These are phyloP conservation scores for Plasmopara muralis DNA, from an alignment of 352 stramenopile species.

Conservation along the genomic window DNA sequence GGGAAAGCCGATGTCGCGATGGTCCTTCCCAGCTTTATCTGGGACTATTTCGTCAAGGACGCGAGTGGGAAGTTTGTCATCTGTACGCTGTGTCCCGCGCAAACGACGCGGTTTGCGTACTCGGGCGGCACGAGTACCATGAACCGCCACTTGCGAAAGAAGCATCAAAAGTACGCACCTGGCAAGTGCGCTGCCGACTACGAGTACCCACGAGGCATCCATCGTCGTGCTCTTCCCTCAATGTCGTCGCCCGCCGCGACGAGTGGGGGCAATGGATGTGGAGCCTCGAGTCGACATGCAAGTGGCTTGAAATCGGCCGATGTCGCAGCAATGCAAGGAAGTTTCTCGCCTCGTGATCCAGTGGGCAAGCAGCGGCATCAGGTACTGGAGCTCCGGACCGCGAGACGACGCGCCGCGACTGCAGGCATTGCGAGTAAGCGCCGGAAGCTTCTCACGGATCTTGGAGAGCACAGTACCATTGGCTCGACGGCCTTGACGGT, in stretches of 20 bases:
- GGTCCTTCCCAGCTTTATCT: constrained; percentile 76
- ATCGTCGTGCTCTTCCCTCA: constrained; percentile 8
- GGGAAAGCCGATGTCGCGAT: constrained; percentile 58
- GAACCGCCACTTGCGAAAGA: constrained; percentile 76
- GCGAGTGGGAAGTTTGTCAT: constrained; percentile 70
- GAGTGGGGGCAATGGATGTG: neutral
- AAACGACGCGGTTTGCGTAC: constrained; percentile 72
- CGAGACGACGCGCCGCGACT: constrained; percentile 31
- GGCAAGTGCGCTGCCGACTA: constrained; percentile 73
- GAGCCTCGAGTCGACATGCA: neutral
- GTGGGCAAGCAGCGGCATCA: constrained; percentile 33
- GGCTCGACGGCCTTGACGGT: neutral
- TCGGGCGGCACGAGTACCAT: constrained; percentile 79
- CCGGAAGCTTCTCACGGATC: constrained; percentile 38
- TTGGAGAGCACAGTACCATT: constrained; percentile 10
- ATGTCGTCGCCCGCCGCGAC: constrained; percentile 7
- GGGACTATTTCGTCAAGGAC: constrained; percentile 81
- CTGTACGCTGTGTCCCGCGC: constrained; percentile 61
- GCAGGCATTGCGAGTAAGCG: constrained; percentile 21
- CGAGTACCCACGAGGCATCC: constrained; percentile 32
- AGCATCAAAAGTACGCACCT: constrained; percentile 73
- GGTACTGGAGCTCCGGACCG: constrained; percentile 53
- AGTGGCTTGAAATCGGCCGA: constrained; percentile 16
- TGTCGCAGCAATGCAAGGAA: constrained; percentile 24
- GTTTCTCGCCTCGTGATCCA: constrained; percentile 39